Evolutionary conservation across 1,139 yeast species (phyloP), one percentile per base, ranked within the genome.

Genomic region (Suhomyces anneliseae): DNA sequence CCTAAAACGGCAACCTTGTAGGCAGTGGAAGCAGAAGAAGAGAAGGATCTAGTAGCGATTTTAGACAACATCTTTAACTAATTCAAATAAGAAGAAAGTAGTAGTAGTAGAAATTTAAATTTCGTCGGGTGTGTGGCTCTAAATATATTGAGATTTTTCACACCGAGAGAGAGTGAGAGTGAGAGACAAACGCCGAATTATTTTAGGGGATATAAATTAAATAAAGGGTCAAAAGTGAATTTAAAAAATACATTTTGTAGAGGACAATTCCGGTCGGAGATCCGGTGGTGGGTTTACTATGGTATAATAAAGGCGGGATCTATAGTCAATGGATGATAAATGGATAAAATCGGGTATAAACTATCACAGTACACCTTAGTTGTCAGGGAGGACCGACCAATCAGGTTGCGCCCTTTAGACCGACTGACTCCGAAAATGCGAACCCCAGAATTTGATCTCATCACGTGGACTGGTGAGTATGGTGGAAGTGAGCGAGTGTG

Each of bases 1-100:
- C 93, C 93, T 58, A 84, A 73, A 49, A 85, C 87, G 58, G 90
- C 77, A 46, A 83, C 88, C 72, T 85, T 85, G 79, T 85, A 85
- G 57, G 86, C 84, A 56, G 78, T 69, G 52, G 83, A 64, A 52
- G 87, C 75, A 42, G 89, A 68, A 46, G 90, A 77, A 39, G 87
- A 80, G 74, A 87, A 87, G 52, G 85, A 72, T 76, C 90, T 85
- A 68, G 79, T 73, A 52, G 87, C 79, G 56, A 73, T 60, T 67
- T 74, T 73, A 40, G 78, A 61, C 55, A 77, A 72, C 82, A 77
- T 77, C 44, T 45, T 52, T 19, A 34, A 39, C 27, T 38, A 19
- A 38, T 38, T 38, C 24, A 29, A 29, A 38, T 26, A 36, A 42
- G 36, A 43, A 45, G 41, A 42, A 48, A 38, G 44, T 39, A 35